phyloP scores from a whole-genome alignment of 305 asterid genomes.

The Nicotiana rustica region DNA sequence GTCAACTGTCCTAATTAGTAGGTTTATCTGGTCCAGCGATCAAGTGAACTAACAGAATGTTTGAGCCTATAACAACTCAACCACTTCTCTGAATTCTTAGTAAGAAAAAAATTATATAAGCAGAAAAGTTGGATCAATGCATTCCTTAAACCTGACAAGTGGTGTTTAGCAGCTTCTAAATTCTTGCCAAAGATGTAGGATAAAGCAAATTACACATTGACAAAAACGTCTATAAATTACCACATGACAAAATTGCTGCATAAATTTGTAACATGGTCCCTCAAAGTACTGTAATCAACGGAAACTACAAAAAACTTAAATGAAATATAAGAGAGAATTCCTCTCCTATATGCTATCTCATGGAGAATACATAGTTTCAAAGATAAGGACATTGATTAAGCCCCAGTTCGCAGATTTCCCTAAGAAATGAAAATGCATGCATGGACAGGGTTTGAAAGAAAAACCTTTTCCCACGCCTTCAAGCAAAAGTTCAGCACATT shows the following conservation, averaged over 20 bases:
- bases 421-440: background rate
- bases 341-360: background rate
- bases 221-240: background rate
- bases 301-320: slow-evolving; percentile 9
- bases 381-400: background rate
- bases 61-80: background rate
- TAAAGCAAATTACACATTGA: slow-evolving; percentile 6
- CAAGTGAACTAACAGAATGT: background rate
- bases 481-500: slow-evolving; percentile 86
- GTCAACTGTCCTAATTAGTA: too few relatives aligned
- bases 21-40: too few relatives aligned
- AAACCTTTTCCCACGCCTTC: slow-evolving; percentile 94
- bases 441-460: slow-evolving; percentile 33
- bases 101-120: background rate
- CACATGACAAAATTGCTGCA: slow-evolving; percentile 23
- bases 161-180: background rate
- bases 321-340: background rate
- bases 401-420: slow-evolving; percentile 8
- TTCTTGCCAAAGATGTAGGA: background rate
- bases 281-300: slow-evolving; percentile 11
- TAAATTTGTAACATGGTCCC: background rate
- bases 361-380: slow-evolving; percentile 20
- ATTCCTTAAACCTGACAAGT: background rate
- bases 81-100: background rate
- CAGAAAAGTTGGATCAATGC: background rate